These are phyloP conservation scores for Castanea mollissima DNA, from an alignment of 306 rosid genomes.

Conservation along the genomic window DNA sequence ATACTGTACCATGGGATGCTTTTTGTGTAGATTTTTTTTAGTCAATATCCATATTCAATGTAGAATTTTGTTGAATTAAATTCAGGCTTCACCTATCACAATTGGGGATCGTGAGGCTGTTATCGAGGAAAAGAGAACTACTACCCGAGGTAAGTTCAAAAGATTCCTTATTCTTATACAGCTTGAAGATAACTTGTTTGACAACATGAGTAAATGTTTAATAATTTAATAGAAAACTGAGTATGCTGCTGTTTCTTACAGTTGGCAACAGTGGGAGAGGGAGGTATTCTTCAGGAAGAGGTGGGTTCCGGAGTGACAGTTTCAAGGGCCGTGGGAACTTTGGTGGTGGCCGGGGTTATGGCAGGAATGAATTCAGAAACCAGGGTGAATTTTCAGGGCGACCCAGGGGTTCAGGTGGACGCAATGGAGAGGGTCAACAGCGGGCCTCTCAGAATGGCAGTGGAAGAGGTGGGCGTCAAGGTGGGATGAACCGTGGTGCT, in stretches of 20 bases:
- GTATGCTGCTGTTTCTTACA: constrained; percentile 25
- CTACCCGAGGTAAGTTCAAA: constrained; percentile 70
- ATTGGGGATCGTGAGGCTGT: constrained; percentile 76
- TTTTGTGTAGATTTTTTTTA: background rate
- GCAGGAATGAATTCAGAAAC: constrained; percentile 80
- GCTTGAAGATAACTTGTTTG: background rate
- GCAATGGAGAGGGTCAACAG: constrained; percentile 65
- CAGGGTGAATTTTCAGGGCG: constrained; percentile 80
- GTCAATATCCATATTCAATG: background rate
- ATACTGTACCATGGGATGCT: background rate
- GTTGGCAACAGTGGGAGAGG: constrained; percentile 86
- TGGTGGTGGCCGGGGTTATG: constrained; percentile 72
- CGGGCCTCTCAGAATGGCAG: constrained; percentile 58
- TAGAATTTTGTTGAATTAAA: constrained; percentile 22
- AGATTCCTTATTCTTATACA: background rate
- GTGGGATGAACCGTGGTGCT: constrained; percentile 44
- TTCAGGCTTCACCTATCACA: constrained; percentile 73
- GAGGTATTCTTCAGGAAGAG: constrained; percentile 78
- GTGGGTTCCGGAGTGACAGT: constrained; percentile 65
- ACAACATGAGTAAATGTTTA: background rate
- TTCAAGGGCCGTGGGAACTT: constrained; percentile 72
- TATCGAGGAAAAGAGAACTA: constrained; percentile 90
- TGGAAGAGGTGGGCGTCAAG: constrained; percentile 80
- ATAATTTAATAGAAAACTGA: constrained; percentile 18
- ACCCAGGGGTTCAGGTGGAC: constrained; percentile 51